Evolutionary conservation across 73 alveolate species (phyloP).

Genomic region (Blepharisma stoltei): DNA sequence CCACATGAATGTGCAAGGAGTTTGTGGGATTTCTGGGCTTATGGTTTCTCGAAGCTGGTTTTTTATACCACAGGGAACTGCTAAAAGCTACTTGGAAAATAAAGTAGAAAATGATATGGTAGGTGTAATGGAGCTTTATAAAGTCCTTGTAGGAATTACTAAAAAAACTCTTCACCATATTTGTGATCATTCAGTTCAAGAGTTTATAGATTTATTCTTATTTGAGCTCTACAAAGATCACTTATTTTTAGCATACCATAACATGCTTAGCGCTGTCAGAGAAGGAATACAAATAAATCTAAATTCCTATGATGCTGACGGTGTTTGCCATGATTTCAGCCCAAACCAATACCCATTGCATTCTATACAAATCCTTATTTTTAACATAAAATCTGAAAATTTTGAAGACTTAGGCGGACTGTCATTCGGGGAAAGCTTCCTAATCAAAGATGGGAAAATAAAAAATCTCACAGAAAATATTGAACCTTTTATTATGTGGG

Average conservation of each 20-base stretch:
- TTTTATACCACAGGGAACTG: neutral
- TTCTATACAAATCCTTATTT: neutral
- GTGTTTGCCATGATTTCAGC: neutral
- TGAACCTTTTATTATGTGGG: constrained; percentile 8
- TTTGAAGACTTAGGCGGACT: constrained; percentile 49
- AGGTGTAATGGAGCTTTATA: neutral
- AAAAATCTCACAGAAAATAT: constrained; percentile 43
- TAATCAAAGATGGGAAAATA: constrained; percentile 26
- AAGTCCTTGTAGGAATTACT: neutral
- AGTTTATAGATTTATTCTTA: neutral
- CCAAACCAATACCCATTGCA: neutral
- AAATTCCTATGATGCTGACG: constrained; percentile 17
- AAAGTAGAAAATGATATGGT: neutral
- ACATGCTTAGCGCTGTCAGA: constrained; percentile 14
- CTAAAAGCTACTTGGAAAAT: neutral
- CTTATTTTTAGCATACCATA: neutral
- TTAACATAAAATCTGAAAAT: neutral
- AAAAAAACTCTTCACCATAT: neutral
- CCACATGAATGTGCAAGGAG: constrained; percentile 5
- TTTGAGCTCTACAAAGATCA: neutral
- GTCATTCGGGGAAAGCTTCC: constrained; percentile 50
- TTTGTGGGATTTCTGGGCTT: constrained; percentile 22
- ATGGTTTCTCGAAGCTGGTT: neutral
- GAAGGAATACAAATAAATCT: neutral
- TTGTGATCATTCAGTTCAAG: neutral